phyloP scores from a whole-genome alignment of 345 rosid genomes.

The Microthlaspi erraticum region DNA sequence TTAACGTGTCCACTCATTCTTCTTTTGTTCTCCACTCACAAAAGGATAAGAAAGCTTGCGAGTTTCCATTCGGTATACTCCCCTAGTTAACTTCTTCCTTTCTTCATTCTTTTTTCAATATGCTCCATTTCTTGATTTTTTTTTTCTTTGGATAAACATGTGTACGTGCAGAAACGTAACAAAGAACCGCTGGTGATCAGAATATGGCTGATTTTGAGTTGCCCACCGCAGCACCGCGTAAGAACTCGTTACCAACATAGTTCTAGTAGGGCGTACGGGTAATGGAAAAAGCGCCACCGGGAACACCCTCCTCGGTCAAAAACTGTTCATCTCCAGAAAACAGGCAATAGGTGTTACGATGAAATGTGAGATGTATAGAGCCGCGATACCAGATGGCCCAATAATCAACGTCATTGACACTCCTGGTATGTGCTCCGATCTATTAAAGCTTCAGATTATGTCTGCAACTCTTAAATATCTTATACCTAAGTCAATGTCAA shows the following conservation, averaged over 20 bases:
- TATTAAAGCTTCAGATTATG: no score
- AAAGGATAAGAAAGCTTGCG: background rate
- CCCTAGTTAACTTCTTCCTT: background rate
- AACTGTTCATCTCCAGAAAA: constrained; percentile 60
- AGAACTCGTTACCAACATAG: constrained; percentile 50
- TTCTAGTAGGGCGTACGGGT: constrained; percentile 79
- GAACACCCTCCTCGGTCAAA: constrained; percentile 66
- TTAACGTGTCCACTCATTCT: background rate
- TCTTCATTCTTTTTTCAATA: background rate
- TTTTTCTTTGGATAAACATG: background rate
- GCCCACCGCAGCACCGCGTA: background rate
- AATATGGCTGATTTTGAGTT: background rate
- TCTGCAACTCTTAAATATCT: no score
- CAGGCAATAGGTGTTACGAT: constrained; percentile 42
- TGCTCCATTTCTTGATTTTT: background rate
- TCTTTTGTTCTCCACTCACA: background rate
- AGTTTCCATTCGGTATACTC: background rate
- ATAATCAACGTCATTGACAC: constrained; percentile 23
- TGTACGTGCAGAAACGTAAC: background rate
- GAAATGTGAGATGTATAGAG: constrained; percentile 10
- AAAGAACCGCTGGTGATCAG: background rate
- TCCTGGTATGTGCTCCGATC: constrained; percentile 4
- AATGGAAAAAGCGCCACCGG: constrained; percentile 87
- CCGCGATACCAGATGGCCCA: background rate
- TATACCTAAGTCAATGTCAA: no score